Conservation (phyloP, 2,329 filamentous ascomycete species). For the Neocucurbitaria cava region DNA sequence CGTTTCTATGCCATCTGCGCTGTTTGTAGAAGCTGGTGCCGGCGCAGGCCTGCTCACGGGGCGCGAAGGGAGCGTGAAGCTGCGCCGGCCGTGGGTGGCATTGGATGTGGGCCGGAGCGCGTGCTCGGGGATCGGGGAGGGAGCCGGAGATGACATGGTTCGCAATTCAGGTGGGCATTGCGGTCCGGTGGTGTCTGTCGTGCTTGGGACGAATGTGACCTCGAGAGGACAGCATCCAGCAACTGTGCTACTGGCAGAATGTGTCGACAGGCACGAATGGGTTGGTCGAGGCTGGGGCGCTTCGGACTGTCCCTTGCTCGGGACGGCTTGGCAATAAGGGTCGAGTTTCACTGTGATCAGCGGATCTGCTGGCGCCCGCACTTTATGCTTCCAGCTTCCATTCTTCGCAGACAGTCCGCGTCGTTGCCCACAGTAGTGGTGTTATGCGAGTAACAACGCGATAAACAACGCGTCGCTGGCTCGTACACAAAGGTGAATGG, state of each 20-base stretch:
- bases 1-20: conserved; percentile 65
- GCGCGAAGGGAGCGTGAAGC: conserved; percentile 57
- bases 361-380: conserved; percentile 3
- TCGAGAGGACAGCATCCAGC: conserved; percentile 6
- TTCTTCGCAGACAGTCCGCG: background rate
- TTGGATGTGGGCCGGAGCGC: conserved; percentile 26
- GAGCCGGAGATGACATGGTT: conserved; percentile 42
- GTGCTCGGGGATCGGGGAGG: conserved; percentile 35
- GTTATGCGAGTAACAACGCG: background rate
- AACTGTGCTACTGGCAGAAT: background rate
- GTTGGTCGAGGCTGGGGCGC: conserved; percentile 10
- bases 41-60: conserved; percentile 40
- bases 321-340: conserved; percentile 13
- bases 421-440: background rate
- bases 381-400: background rate
- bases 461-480: conserved; percentile 6
- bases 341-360: conserved; percentile 17
- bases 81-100: conserved; percentile 46
- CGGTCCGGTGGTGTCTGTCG: background rate
- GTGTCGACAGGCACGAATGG: background rate
- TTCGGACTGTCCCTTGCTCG: conserved; percentile 15
- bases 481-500: conserved; percentile 3
- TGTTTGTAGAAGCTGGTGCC: conserved; percentile 45
- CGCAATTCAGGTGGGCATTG: conserved; percentile 38
- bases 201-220: background rate